Evolutionary conservation across 129 eudicot species (phyloP).

Genomic region (Erigeron canadensis): DNA sequence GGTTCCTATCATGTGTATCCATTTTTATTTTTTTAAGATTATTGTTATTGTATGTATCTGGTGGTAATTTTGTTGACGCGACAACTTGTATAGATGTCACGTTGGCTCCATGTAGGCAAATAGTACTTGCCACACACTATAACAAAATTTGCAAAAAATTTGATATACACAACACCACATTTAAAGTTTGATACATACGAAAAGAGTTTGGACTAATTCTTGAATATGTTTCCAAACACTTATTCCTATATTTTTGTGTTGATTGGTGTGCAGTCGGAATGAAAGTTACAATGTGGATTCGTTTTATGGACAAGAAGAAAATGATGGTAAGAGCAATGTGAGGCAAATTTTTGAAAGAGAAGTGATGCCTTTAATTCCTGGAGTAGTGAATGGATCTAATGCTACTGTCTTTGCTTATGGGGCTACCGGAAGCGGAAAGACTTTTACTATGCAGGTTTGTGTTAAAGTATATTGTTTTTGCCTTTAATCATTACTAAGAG

Average conservation of each 20-base stretch:
- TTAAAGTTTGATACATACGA: no score
- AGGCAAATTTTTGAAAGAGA: constrained; percentile 60
- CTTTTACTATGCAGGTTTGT: constrained; percentile 90
- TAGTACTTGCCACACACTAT: no score
- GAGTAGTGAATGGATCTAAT: constrained; percentile 60
- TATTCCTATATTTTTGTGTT: background rate
- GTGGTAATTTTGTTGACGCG: no score
- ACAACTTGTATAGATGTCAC: no score
- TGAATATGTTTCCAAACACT: background rate
- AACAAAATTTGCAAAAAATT: background rate
- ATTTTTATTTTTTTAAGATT: no score
- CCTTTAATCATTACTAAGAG: background rate
- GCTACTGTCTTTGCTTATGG: constrained; percentile 94
- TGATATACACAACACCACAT: background rate
- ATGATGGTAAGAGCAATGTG: constrained; percentile 42
- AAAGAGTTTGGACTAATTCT: background rate
- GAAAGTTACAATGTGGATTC: constrained; percentile 80
- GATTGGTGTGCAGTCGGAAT: constrained; percentile 56
- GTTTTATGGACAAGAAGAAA: constrained; percentile 56
- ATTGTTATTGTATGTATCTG: no score
- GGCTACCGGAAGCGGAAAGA: constrained; percentile 96
- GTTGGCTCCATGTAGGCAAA: no score
- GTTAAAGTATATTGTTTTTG: background rate
- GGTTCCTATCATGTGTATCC: no score
- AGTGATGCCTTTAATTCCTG: constrained; percentile 81